Conservation (phyloP, 345 rosid genomes). For the Aurinia saxatilis region DNA sequence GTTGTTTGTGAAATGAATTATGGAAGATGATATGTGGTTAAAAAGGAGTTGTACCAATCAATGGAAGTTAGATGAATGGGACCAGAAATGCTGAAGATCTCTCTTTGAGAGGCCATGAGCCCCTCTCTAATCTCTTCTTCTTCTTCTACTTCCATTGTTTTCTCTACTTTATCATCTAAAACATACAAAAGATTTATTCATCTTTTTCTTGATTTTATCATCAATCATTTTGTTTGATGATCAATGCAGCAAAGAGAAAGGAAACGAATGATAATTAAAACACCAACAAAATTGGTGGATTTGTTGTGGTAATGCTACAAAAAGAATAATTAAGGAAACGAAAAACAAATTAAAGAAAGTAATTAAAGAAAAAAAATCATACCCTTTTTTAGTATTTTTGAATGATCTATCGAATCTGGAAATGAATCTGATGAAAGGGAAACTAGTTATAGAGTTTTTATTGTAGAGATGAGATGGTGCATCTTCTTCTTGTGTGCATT, state of each 20-base stretch:
- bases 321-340: neutral
- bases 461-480: neutral
- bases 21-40: constrained; percentile 9
- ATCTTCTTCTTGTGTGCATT: neutral
- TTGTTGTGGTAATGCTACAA: neutral
- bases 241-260: neutral
- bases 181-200: too few species aligned
- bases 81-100: constrained; percentile 50
- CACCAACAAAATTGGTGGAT: neutral
- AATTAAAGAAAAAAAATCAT: neutral
- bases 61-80: constrained; percentile 47
- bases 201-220: neutral
- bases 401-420: neutral
- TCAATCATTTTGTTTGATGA: neutral
- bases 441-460: neutral
- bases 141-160: constrained; percentile 26
- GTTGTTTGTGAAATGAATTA: neutral
- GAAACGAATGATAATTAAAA: neutral
- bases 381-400: neutral
- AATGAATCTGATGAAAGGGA: neutral
- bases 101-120: constrained; percentile 28
- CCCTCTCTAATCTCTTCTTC: constrained; percentile 22
- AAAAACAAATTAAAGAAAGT: neutral
- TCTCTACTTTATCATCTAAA: neutral
- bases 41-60: constrained; percentile 42